Base-by-base conservation (phyloP, 257 asterid species). In the Asclepias syriaca region DNA sequence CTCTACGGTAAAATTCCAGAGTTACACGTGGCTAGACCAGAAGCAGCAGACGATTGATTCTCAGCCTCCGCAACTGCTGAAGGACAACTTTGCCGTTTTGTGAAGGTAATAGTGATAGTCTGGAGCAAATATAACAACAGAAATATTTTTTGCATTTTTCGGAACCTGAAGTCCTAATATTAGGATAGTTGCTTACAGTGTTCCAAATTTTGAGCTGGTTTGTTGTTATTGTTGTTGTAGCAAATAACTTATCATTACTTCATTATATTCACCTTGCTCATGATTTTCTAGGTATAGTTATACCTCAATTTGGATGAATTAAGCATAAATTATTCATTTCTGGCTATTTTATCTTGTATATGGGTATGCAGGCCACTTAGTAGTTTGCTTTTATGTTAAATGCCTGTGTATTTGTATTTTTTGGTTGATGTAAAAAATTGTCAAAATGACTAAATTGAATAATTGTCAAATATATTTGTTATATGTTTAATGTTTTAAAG, bases 1-100 rank as follows among this genome's bases (percentile, higher is more conserved):
- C 90, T 94, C 56, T 79, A 88, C 27, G 93, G 95, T 65, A 85
- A 85, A 63, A 55, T 85, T 54, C 85, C 88, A 65, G 72, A 74
- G 45, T 66, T 78, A 64, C 77, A 68, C 1, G 54, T 73, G 68
- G 56, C 65, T n/a, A 69, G 29, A 6, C 12, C 8, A 13, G 75
- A 74, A 55, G 71, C 70, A 73, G 24, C 39, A 40, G 60, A 39
- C 63, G 53, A 69, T 6, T 43, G 48, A 43, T 43, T 43, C 14
- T 75, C 70, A 72, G 29, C 12, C 39, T 21, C 29, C 39, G 11
- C 29, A 14, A 14, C 29, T 63, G 24, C 57, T 29, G 37, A 21
- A 57, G 64, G 37, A 57, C 32, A 22, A 11, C 37, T 22, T 37
- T 56, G 56, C 29, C 64, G 18, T 57, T 16, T 57, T 32, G 1